A percentile compares a stretch with the other conserved stretches of the same genome.
These are phyloP conservation scores for Boletus patriciae DNA, from an alignment of 768 basidiomycete species.

Conservation along the genomic window DNA sequence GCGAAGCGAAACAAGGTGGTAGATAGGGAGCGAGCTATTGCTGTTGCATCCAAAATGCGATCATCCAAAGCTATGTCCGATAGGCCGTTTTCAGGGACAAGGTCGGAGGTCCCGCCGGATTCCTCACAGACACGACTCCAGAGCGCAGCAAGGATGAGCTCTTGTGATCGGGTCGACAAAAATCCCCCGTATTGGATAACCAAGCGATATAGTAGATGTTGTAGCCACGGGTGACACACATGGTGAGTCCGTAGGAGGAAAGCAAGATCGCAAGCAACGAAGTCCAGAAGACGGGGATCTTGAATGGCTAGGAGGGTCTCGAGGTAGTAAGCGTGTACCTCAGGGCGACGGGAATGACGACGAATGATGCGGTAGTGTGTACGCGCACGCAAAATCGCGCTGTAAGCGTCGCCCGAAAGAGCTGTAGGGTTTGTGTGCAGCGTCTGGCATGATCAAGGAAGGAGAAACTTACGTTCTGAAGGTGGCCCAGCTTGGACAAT, in stretches of 20 bases:
- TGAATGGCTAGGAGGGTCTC: slow-evolving; percentile 37
- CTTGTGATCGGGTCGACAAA: slow-evolving; percentile 33
- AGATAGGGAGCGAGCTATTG: slow-evolving; percentile 17
- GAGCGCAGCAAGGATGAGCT: slow-evolving; percentile 37
- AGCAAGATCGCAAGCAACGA: slow-evolving; percentile 37
- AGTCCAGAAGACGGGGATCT: slow-evolving; percentile 28
- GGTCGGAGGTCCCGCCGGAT: not conserved
- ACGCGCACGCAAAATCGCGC: slow-evolving; percentile 35
- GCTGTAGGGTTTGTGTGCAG: slow-evolving; percentile 16
- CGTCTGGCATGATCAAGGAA: not conserved
- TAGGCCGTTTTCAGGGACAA: not conserved
- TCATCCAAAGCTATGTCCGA: not conserved
- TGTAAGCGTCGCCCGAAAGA: slow-evolving; percentile 7
- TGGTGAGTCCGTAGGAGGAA: slow-evolving; percentile 34
- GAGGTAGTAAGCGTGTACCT: slow-evolving; percentile 50
- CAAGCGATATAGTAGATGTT: slow-evolving; percentile 43
- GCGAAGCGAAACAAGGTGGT: slow-evolving; percentile 7
- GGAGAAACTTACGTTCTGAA: slow-evolving; percentile 16
- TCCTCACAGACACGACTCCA: slow-evolving; percentile 32
- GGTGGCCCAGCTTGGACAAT: slow-evolving; percentile 15
- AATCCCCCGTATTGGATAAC: slow-evolving; percentile 29
- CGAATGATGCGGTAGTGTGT: slow-evolving; percentile 43
- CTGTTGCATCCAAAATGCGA: slow-evolving; percentile 6
- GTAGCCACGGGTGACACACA: slow-evolving; percentile 37
- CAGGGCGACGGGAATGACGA: slow-evolving; percentile 37